Conservation (phyloP, 169 alveolate genomes). For the Hepatocystis sp. region DNA sequence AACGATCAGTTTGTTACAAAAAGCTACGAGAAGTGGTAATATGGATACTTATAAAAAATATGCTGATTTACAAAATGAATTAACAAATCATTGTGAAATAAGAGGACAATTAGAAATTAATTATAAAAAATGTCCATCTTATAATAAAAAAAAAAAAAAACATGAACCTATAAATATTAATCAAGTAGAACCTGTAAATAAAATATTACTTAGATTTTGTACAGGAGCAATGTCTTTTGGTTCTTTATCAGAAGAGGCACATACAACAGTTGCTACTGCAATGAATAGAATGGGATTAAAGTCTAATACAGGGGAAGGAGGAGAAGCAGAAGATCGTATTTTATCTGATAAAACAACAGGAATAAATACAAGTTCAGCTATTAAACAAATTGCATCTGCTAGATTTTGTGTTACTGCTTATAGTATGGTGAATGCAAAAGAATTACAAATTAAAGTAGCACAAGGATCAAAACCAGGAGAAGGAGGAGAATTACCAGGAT, state of each 20-base stretch:
- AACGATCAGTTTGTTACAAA: conserved; percentile 82
- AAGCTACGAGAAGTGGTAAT: conserved; percentile 78
- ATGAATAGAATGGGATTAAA: conserved; percentile 83
- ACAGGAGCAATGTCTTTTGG: conserved; percentile 86
- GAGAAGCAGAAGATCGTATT: conserved; percentile 83
- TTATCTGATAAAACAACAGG: conserved; percentile 1
- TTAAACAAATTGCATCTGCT: conserved; percentile 86
- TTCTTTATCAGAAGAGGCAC: conserved; percentile 81
- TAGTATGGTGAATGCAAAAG: conserved; percentile 85
- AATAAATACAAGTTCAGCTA: conserved; percentile 78
- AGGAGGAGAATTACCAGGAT: conserved; percentile 91
- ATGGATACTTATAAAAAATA: conserved; percentile 77
- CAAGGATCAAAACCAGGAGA: conserved; percentile 91
- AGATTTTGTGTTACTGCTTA: conserved; percentile 87
- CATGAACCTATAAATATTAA: conserved; percentile 82
- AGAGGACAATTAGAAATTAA: conserved; percentile 84
- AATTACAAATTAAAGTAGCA: conserved; percentile 84
- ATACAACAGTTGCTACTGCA: conserved; percentile 82
- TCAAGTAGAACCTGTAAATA: conserved; percentile 69
- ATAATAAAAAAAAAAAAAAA: conserved; percentile 77
- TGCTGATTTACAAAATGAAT: conserved; percentile 77
- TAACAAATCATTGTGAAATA: conserved; percentile 79
- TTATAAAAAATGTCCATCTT: conserved; percentile 77
- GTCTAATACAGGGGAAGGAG: conserved; percentile 89
- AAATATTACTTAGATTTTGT: conserved; percentile 74